Base-by-base conservation (phyloP, 2,329 filamentous ascomycete genomes). In the Neoscytalidium dimidiatum region DNA sequence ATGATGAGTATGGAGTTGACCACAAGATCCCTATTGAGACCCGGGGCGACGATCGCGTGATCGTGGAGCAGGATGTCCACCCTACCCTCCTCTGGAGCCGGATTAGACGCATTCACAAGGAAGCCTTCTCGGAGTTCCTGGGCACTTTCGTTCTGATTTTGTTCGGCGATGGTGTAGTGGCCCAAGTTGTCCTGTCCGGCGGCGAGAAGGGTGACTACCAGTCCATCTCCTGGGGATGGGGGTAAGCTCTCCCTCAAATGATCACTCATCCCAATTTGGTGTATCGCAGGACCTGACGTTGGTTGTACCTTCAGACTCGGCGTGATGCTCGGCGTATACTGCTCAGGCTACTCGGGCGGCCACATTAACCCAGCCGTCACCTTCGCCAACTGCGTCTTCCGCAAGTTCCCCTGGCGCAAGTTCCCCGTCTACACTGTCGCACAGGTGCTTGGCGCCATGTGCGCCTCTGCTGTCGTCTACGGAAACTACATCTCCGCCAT, bases 91-190 rank as follows among this genome's bases (percentile, higher is more conserved):
- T 60, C 13, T 81, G 79, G 79, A 74, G 74, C 4, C 73, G 72
- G 23, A 71, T 79, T 46, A 67, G 78, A 19, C 56, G 56, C n/a
- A 33, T 46, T 41, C 82, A 60, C 41, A 60, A 84, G 66, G 87
- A 90, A 67, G 84, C 83, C 1, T 86, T 90, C 68, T 86, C 86
- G 1, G 88, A 91, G 69, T 90, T 91, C 76, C 84, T 89, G 57
- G 88, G 88, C 7, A 88, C 86, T 13, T 88, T 92, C 79, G 83
- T 89, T 63, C 75, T 92, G 67, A 80, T 92, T 66, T 77, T 91
- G 44, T 92, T 92, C 70, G 89, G 89, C 3, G 85, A 91, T 67
- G 89, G 88, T n/a, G 86, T 86, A 63, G 87, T 91, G 21, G 89
- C 89, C 3, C 90, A 92, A 74, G 88, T 90, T 0, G 78, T 87